phyloP scores from a whole-genome alignment of 129 eudicot species.

The Logfia minima region DNA sequence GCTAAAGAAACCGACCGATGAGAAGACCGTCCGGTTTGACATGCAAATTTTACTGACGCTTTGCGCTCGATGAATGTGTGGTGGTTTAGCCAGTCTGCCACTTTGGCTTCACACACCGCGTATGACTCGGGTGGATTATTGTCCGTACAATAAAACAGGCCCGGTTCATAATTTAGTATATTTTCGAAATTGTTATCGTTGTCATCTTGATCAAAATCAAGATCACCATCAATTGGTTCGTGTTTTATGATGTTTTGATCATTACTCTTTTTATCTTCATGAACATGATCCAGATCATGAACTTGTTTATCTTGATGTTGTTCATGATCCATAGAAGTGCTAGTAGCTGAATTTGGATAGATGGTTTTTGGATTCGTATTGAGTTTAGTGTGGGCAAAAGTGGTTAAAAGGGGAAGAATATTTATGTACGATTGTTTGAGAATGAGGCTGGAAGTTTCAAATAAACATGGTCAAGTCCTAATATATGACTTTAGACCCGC shows the following conservation, averaged over 20 bases:
- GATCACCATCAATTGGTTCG: background rate
- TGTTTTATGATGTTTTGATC: constrained; percentile 16
- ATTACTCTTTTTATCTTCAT: no score
- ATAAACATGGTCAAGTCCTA: constrained; percentile 28
- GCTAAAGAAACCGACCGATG: constrained; percentile 24
- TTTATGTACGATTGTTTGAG: constrained; percentile 1
- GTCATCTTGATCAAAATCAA: constrained; percentile 14
- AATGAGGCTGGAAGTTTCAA: constrained; percentile 28
- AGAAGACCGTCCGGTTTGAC: constrained; percentile 24
- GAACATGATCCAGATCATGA: constrained; percentile 4
- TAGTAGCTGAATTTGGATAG: background rate
- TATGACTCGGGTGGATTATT: constrained; percentile 55
- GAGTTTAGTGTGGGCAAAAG: background rate
- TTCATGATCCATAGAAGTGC: constrained; percentile 13
- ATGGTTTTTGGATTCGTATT: constrained; percentile 20
- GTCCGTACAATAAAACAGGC: constrained; percentile 18
- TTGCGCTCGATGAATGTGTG: constrained; percentile 51
- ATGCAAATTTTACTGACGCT: constrained; percentile 41
- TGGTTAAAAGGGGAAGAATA: background rate
- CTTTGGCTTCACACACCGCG: constrained; percentile 39
- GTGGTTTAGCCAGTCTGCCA: constrained; percentile 46
- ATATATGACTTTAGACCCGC: constrained; percentile 20
- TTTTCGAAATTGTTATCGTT: background rate
- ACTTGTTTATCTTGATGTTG: background rate
- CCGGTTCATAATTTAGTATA: background rate